These are phyloP conservation scores for Sporisorium graminicola DNA, from an alignment of 1,284 basidiomycete species.

Conservation along the genomic window DNA sequence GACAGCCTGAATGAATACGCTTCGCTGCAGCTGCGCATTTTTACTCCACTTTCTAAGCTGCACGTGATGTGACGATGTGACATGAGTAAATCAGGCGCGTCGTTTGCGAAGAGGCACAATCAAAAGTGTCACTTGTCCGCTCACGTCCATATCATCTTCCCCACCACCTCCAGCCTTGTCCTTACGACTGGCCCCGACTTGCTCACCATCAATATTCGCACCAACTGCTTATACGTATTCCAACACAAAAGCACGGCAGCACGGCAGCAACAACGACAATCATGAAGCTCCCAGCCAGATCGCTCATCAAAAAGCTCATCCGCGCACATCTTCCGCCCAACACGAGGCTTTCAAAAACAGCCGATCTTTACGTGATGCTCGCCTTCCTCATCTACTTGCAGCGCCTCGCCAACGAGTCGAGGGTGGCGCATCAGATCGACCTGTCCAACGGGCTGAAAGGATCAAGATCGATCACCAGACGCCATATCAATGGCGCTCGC, in stretches of 20 bases:
- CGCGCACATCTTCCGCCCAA: constrained; percentile 44
- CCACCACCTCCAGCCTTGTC: not conserved
- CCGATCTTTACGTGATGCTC: constrained; percentile 50
- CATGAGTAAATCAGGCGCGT: constrained; percentile 11
- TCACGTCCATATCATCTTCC: constrained; percentile 8
- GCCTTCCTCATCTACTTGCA: constrained; percentile 49
- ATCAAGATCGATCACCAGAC: constrained; percentile 28
- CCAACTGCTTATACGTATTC: no score
- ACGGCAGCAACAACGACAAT: not conserved
- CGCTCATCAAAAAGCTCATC: constrained; percentile 46
- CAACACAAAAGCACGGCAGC: no score
- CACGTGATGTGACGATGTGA: constrained; percentile 26
- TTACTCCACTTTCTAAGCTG: constrained; percentile 27
- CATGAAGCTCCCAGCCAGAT: constrained; percentile 48
- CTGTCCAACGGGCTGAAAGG: constrained; percentile 42
- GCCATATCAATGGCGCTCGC: constrained; percentile 45
- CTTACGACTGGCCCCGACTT: not conserved
- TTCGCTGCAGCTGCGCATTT: constrained; percentile 23
- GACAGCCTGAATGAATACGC: not conserved
- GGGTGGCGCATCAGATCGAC: constrained; percentile 44
- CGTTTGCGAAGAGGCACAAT: no score
- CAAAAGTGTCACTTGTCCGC: not conserved
- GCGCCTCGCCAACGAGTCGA: constrained; percentile 47
- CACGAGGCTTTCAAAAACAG: constrained; percentile 43
- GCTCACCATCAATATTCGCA: not conserved